These are phyloP conservation scores for Suhomyces xylopsoci DNA, from an alignment of 805 yeast species.

Conservation along the genomic window DNA sequence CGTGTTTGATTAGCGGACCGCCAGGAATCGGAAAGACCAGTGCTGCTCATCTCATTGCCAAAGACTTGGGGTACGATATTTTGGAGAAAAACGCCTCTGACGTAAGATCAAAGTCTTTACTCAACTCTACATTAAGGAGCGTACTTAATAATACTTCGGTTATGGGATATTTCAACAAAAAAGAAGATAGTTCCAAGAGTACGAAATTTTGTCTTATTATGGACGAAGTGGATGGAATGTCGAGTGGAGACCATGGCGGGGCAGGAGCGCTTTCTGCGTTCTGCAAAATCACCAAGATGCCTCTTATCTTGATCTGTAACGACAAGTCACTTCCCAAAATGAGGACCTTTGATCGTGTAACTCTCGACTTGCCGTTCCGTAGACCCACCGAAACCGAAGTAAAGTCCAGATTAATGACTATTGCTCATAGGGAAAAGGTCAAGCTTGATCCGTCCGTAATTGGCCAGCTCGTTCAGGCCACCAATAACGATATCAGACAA, in stretches of 20 bases:
- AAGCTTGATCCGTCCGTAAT: constrained; percentile 76
- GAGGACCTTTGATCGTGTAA: constrained; percentile 88
- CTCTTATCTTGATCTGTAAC: constrained; percentile 90
- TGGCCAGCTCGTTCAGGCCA: constrained; percentile 79
- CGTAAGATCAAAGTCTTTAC: constrained; percentile 77
- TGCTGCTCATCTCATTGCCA: constrained; percentile 73
- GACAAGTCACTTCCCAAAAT: constrained; percentile 90
- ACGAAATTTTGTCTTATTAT: constrained; percentile 77
- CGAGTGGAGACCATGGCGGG: constrained; percentile 98
- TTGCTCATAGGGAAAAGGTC: constrained; percentile 80
- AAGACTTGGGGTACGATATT: constrained; percentile 66
- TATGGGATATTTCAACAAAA: constrained; percentile 63
- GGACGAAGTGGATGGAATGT: constrained; percentile 99
- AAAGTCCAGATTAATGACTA: constrained; percentile 81
- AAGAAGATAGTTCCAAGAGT: constrained; percentile 20
- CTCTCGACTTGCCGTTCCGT: constrained; percentile 78
- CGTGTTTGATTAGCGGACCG: constrained; percentile 83
- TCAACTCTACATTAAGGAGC: constrained; percentile 65
- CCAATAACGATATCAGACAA: constrained; percentile 91
- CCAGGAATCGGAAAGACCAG: constrained; percentile 87
- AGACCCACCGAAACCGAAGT: constrained; percentile 84
- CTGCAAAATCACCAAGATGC: constrained; percentile 81
- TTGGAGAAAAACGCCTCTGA: constrained; percentile 85
- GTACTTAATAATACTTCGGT: constrained; percentile 81
- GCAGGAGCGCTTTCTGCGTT: constrained; percentile 90